Evolutionary conservation across 352 stramenopile species (phyloP).

Genomic region (Phytophthora nicotianae): DNA sequence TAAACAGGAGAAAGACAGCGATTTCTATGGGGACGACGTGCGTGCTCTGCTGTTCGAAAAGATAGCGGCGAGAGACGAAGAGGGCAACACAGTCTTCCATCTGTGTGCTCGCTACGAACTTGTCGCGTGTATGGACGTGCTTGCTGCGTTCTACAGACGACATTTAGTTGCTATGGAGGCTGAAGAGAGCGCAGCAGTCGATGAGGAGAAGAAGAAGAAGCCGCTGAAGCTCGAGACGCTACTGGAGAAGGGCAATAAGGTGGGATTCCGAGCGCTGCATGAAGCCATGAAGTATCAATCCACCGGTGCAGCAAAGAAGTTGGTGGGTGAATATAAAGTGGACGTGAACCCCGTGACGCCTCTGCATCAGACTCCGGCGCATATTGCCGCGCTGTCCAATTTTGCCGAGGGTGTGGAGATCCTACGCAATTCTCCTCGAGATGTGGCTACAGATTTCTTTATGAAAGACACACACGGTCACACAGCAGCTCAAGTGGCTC

Average conservation of each 20-base stretch:
- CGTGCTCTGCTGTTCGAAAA: constrained; percentile 57
- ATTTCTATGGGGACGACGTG: constrained; percentile 43
- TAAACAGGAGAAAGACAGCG: background rate
- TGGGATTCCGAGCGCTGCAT: constrained; percentile 71
- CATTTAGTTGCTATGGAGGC: constrained; percentile 26
- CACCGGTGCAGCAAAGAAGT: constrained; percentile 16
- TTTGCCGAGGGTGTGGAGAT: constrained; percentile 54
- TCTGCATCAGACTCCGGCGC: constrained; percentile 65
- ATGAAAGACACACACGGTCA: constrained; percentile 50
- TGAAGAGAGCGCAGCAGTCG: constrained; percentile 9
- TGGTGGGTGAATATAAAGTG: constrained; percentile 51
- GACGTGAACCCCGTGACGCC: constrained; percentile 52
- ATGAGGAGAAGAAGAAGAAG: constrained; percentile 28
- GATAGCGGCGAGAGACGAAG: constrained; percentile 62
- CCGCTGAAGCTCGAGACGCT: constrained; percentile 38
- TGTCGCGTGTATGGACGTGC: constrained; percentile 41
- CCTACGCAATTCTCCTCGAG: constrained; percentile 43
- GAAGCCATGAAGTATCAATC: constrained; percentile 72
- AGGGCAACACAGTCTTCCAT: constrained; percentile 82
- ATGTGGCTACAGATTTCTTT: constrained; percentile 29
- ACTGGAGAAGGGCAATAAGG: constrained; percentile 64
- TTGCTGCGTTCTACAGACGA: constrained; percentile 52
- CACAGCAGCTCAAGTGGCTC: constrained; percentile 58
- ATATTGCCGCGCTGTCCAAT: constrained; percentile 63
- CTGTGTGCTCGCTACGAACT: constrained; percentile 77